These are phyloP conservation scores for Penicillium sclerotigenum DNA, from an alignment of 2,329 filamentous ascomycete species.

Conservation along the genomic window DNA sequence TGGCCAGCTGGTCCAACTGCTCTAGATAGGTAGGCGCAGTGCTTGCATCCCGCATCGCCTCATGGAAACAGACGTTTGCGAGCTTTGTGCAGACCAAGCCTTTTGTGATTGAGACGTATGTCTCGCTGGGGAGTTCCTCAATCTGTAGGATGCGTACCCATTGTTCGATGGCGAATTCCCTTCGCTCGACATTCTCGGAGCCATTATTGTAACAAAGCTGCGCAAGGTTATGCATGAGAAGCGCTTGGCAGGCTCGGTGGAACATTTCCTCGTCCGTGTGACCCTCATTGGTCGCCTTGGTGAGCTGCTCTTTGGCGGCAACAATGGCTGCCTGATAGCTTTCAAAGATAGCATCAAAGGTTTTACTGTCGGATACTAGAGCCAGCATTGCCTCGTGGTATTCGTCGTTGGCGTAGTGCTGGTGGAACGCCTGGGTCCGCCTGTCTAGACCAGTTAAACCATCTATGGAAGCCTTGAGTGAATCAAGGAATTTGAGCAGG, in stretches of 20 bases:
- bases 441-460: constrained; percentile 4
- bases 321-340: constrained; percentile 8
- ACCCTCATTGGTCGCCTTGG: constrained; percentile 2
- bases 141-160: too few species aligned
- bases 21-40: too few species aligned
- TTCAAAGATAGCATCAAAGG: constrained; percentile 2
- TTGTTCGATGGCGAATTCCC: too few species aligned
- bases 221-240: constrained; percentile 10
- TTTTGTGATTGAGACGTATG: too few species aligned
- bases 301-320: background rate
- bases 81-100: too few species aligned
- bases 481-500: constrained; percentile 17
- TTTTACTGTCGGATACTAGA: background rate
- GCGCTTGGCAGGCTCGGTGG: background rate
- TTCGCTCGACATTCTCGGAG: too few species aligned
- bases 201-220: constrained; percentile 8
- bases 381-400: constrained; percentile 10
- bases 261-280: background rate
- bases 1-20: too few species aligned
- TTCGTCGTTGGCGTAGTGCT: background rate
- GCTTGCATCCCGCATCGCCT: too few species aligned
- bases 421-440: constrained; percentile 9
- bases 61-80: too few species aligned
- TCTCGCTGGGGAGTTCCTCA: too few species aligned
- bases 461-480: constrained; percentile 13